These are phyloP conservation scores for Trametes coccinea DNA, from an alignment of 768 basidiomycete genomes.

Conservation along the genomic window DNA sequence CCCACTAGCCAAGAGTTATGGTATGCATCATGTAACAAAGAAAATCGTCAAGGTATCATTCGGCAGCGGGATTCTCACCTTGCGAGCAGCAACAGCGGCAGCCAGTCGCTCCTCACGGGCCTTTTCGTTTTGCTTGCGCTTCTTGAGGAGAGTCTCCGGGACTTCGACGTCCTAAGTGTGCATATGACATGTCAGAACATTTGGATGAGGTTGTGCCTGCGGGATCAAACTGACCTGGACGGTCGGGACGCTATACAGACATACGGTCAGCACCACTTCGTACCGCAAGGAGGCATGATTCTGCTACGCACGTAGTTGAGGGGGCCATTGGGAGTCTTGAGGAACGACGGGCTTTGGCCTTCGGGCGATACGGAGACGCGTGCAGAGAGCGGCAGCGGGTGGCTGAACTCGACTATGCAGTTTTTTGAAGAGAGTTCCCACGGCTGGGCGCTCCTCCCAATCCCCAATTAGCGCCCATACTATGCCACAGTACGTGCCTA, in stretches of 20 bases:
- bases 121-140: conserved; percentile 97
- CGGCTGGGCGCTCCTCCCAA: conserved; percentile 1
- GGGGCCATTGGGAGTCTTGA: conserved; percentile 49
- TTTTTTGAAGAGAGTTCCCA: conserved; percentile 24
- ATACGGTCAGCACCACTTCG: conserved; percentile 13
- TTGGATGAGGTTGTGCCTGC: background rate
- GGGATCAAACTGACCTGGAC: conserved; percentile 42
- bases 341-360: conserved; percentile 33
- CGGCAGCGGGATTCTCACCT: conserved; percentile 56
- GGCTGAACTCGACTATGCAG: conserved; percentile 38
- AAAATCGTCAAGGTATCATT: background rate
- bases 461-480: background rate
- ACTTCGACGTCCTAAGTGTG: conserved; percentile 80
- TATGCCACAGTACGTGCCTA: too few species aligned
- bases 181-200: conserved; percentile 7
- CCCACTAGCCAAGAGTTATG: conserved; percentile 76
- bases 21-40: conserved; percentile 75
- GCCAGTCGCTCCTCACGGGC: conserved; percentile 89
- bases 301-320: conserved; percentile 51
- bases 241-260: conserved; percentile 42
- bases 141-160: conserved; percentile 99
- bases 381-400: conserved; percentile 28
- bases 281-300: background rate
- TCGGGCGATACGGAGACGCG: conserved; percentile 24
- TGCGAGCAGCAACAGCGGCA: conserved; percentile 81